phyloP scores from a whole-genome alignment of 139 green algal species.

The Closterium sp. region DNA sequence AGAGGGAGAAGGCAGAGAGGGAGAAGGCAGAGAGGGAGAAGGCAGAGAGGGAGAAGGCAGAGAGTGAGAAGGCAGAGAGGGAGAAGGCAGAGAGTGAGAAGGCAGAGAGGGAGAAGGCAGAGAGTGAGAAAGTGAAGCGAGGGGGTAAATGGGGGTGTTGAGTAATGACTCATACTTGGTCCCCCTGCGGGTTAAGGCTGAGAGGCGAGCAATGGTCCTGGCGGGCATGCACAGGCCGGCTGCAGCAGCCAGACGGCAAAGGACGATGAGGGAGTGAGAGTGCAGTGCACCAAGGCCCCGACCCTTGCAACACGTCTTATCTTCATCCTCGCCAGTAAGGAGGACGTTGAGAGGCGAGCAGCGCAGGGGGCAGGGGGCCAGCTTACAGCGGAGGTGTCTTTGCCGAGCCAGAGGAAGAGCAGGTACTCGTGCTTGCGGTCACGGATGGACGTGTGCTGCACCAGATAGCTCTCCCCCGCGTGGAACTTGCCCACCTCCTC shows the following conservation, averaged over 20 bases:
- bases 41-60: no score
- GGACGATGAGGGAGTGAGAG: neutral
- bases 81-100: neutral
- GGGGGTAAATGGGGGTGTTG: neutral
- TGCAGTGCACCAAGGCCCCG: neutral
- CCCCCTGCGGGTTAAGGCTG: neutral
- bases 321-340: no score
- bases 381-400: conserved; percentile 12
- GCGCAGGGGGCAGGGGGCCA: neutral
- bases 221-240: neutral
- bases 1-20: no score
- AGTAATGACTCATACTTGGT: neutral
- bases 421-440: conserved; percentile 47
- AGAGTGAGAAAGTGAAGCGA: neutral
- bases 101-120: neutral
- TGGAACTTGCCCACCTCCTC: conserved; percentile 45
- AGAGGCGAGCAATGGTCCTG: neutral
- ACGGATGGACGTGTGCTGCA: conserved; percentile 33
- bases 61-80: neutral
- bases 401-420: conserved; percentile 50
- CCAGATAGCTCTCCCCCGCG: conserved; percentile 47
- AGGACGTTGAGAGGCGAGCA: neutral
- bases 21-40: neutral
- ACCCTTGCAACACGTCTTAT: no score
- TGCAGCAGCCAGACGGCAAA: neutral